Conservation (phyloP, 2,329 filamentous ascomycete genomes). For the Venturia effusa region DNA sequence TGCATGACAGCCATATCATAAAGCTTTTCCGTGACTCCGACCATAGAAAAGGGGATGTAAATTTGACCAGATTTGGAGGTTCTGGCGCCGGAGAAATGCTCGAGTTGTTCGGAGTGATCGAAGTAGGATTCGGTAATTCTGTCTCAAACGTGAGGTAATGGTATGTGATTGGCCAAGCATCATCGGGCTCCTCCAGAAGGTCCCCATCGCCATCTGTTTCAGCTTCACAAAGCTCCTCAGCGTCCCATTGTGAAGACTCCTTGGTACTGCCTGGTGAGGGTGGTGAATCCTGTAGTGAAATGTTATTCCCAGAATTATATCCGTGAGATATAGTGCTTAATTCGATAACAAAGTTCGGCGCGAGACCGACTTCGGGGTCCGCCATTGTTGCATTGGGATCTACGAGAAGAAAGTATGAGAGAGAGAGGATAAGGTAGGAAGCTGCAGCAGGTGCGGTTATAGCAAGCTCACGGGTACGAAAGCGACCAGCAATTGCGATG, state of each 20-base stretch:
- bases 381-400: not conserved
- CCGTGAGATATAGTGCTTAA: not conserved
- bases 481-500: not conserved
- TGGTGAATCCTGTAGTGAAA: not conserved
- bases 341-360: not conserved
- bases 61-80: constrained; percentile 55
- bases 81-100: constrained; percentile 35
- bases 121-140: constrained; percentile 12
- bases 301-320: not conserved
- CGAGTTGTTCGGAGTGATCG: not conserved
- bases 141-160: constrained; percentile 54
- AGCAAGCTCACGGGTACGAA: constrained; percentile 1
- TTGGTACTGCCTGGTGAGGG: not conserved
- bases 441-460: not conserved
- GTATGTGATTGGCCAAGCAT: constrained; percentile 33
- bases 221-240: not conserved
- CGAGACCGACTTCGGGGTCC: constrained; percentile 1
- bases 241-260: not conserved
- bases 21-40: constrained; percentile 55
- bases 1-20: constrained; percentile 62
- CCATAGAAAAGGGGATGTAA: constrained; percentile 64
- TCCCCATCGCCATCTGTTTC: not conserved
- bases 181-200: constrained; percentile 1
- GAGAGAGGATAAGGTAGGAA: not conserved
- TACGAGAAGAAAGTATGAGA: not conserved